Base-by-base conservation (phyloP, 345 rosid genomes). In the Pistacia integerrima region DNA sequence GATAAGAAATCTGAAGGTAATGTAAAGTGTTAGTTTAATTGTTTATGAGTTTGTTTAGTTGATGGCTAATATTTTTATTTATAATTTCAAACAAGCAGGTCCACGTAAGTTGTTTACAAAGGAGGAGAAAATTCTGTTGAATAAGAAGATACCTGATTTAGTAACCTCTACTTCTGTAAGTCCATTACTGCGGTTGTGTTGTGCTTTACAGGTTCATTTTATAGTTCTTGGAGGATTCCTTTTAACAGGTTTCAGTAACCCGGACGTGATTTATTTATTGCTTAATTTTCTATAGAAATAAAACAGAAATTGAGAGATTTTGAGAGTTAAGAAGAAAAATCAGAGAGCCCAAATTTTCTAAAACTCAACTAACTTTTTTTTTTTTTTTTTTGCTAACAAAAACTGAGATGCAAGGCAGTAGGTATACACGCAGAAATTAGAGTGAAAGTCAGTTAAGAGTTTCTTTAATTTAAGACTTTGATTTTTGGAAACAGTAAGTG, bases 91-190 rank as follows among this genome's bases (percentile, higher is more conserved):
- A 71, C 41, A 25, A 74, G 62, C 78, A 90, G 96, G 87, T 57
- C 86, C 80, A 3, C 88, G 92, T 35, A 90, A 89, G 86, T 76
- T 95, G 84, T 90, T 93, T 75, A 82, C 93, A 0, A 87, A 79
- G 81, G 97, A 95, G 85, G 97, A 95, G 81, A 95, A 93, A 78
- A 67, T 82, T 74, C 80, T 96, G 83, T 83, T 93, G 79, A 96
- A 92, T 70, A 89, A 71, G 88, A 88, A 88, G 66, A 80, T 79
- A 0, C 99, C 97, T 59, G 77, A 95, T 85, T 73, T 96, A 38
- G 88, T 88, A 11, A 81, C 81, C 70, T 93, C 93, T 67, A 85
- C 93, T 74, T 93, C 93, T 82, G 98, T 96, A 87, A 96, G 97
- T 82, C 25, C 2, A 1, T 60, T 72, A 69, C 36, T 65, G 44